Conservation (phyloP, 73 alveolate species). For the Paramecium biaurelia region DNA sequence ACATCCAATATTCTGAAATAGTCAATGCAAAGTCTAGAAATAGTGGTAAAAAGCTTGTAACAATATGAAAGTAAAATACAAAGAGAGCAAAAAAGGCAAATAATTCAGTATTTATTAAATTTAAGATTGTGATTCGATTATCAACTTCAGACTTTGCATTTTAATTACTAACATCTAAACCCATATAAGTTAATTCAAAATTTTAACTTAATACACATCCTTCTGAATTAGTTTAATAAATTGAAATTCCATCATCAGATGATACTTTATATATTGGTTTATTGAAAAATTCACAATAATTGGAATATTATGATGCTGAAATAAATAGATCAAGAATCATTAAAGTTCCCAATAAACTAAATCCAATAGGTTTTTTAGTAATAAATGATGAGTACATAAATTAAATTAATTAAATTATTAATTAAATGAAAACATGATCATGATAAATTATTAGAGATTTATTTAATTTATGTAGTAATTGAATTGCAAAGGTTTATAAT, state of each 20-base stretch:
- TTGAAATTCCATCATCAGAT: not conserved
- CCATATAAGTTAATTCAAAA: not conserved
- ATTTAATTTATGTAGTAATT: not conserved
- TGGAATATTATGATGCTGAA: not conserved
- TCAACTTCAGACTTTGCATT: not conserved
- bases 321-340: not conserved
- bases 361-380: not conserved
- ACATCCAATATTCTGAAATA: not conserved
- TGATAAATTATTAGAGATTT: not conserved
- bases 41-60: not conserved
- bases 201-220: not conserved
- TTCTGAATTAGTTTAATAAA: not conserved
- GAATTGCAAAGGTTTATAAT: not conserved
- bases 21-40: not conserved
- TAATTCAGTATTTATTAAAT: not conserved
- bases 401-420: not conserved
- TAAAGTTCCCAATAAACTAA: not conserved
- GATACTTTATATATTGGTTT: not conserved
- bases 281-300: not conserved
- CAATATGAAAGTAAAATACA: not conserved
- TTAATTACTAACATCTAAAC: not conserved
- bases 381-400: not conserved
- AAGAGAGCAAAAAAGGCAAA: not conserved
- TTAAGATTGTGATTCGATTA: not conserved
- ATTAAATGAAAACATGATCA: not conserved